phyloP scores from a whole-genome alignment of 2,329 filamentous ascomycete genomes.

The Monosporascus sp. region DNA sequence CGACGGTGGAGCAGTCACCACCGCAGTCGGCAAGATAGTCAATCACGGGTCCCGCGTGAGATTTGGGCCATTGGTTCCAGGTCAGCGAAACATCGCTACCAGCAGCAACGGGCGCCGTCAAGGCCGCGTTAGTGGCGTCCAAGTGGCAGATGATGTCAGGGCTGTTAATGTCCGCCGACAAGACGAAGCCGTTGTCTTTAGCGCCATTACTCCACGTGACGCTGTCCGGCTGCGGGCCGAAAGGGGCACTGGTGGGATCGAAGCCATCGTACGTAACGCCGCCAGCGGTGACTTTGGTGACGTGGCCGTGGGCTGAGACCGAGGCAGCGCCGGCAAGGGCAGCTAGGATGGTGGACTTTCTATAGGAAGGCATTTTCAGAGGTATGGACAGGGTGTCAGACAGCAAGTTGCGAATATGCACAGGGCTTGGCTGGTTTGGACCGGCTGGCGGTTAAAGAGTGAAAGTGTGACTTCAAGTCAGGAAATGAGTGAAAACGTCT shows the following conservation, averaged over 20 bases:
- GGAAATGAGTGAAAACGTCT: background rate
- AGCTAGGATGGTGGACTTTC: conserved; percentile 5
- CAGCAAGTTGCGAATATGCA: background rate
- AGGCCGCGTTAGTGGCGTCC: conserved; percentile 26
- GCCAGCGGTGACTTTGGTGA: conserved; percentile 20
- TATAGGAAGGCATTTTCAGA: background rate
- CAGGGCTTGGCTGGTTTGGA: background rate
- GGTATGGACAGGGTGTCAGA: background rate
- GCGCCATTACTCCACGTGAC: conserved; percentile 31
- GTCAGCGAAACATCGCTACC: conserved; percentile 53
- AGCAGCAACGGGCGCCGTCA: conserved; percentile 42
- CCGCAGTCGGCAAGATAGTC: conserved; percentile 31
- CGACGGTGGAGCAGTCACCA: conserved; percentile 23
- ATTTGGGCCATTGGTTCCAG: conserved; percentile 63
- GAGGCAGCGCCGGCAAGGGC: conserved; percentile 15
- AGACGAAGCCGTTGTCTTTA: conserved; percentile 31
- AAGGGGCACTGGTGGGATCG: conserved; percentile 11
- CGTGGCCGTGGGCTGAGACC: conserved; percentile 28
- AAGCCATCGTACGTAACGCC: conserved; percentile 10
- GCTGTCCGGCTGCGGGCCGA: conserved; percentile 12
- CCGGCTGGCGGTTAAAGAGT: background rate
- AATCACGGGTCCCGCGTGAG: conserved; percentile 38
- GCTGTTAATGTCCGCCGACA: conserved; percentile 29
- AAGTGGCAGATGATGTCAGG: conserved; percentile 35
- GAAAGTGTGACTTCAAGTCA: background rate